Evolutionary conservation across 1,139 yeast genomes (phyloP).

Genomic region (Taphrina flavorubra): DNA sequence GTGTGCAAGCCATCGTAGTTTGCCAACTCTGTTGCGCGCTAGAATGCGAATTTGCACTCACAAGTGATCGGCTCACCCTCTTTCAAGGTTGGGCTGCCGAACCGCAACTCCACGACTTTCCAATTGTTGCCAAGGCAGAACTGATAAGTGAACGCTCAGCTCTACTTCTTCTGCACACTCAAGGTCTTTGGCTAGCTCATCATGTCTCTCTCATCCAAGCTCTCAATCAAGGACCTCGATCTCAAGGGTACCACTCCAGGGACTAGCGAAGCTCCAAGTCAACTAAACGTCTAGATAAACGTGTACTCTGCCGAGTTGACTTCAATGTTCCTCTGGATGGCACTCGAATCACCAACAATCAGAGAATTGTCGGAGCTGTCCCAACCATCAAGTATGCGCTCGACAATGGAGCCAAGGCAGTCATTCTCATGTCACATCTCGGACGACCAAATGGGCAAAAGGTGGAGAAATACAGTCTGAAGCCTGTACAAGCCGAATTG

Average conservation of each 20-base stretch:
- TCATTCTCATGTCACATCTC: conserved; percentile 90
- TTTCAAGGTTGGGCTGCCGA: too few species aligned
- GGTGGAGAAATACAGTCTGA: conserved; percentile 80
- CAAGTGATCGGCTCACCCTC: too few species aligned
- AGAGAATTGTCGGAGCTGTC: conserved; percentile 96
- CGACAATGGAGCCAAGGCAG: conserved; percentile 82
- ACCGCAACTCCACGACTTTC: neutral
- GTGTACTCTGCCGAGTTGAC: conserved; percentile 85
- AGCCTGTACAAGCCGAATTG: conserved; percentile 89
- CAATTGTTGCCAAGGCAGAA: neutral
- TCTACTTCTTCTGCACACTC: neutral
- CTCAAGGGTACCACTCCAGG: conserved; percentile 57
- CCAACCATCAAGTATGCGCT: conserved; percentile 94
- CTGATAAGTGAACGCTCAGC: too few species aligned
- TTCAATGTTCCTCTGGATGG: conserved; percentile 98
- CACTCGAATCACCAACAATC: conserved; percentile 94
- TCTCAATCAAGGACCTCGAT: conserved; percentile 86
- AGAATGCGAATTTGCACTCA: too few species aligned
- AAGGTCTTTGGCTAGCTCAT: conserved; percentile 23
- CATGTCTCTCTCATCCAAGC: conserved; percentile 91
- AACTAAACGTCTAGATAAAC: conserved; percentile 57
- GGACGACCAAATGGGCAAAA: conserved; percentile 97
- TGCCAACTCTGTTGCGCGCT: too few species aligned
- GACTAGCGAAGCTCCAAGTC: neutral
- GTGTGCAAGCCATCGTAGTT: too few species aligned